Evolutionary conservation across 768 basidiomycete genomes (phyloP).

Genomic region (Russula lepida): DNA sequence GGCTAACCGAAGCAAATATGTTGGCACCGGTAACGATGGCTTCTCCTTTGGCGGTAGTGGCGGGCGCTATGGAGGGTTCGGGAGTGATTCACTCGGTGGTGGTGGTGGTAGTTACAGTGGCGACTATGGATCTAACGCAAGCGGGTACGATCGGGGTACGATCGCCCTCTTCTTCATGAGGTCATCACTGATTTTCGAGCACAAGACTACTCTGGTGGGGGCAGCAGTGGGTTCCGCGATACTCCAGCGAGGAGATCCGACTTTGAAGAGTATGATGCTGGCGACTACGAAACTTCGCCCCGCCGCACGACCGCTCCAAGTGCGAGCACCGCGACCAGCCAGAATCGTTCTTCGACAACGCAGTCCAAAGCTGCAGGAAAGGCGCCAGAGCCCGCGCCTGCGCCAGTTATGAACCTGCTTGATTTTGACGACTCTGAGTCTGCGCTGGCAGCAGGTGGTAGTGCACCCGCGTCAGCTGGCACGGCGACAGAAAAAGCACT

Average conservation of each 20-base stretch:
- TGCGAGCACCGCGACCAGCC: slow-evolving; percentile 27
- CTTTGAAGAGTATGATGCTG: slow-evolving; percentile 95
- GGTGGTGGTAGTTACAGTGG: slow-evolving; percentile 24
- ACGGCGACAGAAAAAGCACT: slow-evolving; percentile 44
- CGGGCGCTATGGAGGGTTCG: slow-evolving; percentile 63
- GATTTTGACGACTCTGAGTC: slow-evolving; percentile 67
- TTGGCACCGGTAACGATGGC: slow-evolving; percentile 77
- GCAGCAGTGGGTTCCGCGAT: slow-evolving; percentile 55
- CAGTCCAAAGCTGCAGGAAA: slow-evolving; percentile 22
- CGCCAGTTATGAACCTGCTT: slow-evolving; percentile 53
- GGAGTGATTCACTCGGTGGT: slow-evolving; percentile 35
- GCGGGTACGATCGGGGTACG: slow-evolving; percentile 32
- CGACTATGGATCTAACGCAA: slow-evolving; percentile 36
- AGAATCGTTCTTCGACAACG: slow-evolving; percentile 27
- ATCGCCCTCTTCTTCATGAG: neutral
- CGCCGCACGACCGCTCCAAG: slow-evolving; percentile 34
- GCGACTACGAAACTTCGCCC: slow-evolving; percentile 68
- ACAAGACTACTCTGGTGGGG: slow-evolving; percentile 27
- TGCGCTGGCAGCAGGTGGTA: slow-evolving; percentile 20
- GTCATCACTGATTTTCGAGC: neutral
- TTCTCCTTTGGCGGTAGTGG: slow-evolving; percentile 48
- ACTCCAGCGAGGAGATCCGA: slow-evolving; percentile 39
- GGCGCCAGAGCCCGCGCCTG: slow-evolving; percentile 38
- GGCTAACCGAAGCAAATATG: slow-evolving; percentile 81
- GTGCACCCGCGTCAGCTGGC: slow-evolving; percentile 20